Conservation (phyloP, 345 rosid genomes). For the Cardamine chenopodiifolia region DNA sequence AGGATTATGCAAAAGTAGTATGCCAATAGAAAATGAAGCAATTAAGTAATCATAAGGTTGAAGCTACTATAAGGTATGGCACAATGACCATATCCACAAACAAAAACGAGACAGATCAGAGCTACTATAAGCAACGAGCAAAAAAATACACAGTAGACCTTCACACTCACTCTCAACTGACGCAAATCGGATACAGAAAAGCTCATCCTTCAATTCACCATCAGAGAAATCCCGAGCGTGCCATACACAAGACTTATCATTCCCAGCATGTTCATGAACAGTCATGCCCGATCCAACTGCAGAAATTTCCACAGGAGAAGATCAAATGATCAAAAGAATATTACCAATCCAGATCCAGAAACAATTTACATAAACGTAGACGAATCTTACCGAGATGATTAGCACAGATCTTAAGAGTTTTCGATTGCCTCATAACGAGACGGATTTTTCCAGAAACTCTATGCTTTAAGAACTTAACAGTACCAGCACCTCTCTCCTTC, state of each 20-base stretch:
- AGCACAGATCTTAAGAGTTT: slow-evolving; percentile 95
- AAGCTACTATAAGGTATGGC: neutral
- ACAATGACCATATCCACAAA: neutral
- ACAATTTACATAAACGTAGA: neutral
- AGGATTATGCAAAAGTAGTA: neutral
- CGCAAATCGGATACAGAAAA: slow-evolving; percentile 75
- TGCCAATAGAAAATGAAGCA: neutral
- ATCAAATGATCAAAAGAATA: neutral
- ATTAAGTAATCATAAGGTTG: neutral
- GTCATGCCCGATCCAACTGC: slow-evolving; percentile 55
- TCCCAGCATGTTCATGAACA: slow-evolving; percentile 76
- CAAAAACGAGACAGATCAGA: neutral
- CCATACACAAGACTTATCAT: slow-evolving; percentile 74
- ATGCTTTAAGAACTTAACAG: slow-evolving; percentile 83
- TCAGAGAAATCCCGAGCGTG: slow-evolving; percentile 67
- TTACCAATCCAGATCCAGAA: slow-evolving; percentile 14
- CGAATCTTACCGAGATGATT: slow-evolving; percentile 70
- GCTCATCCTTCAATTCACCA: slow-evolving; percentile 74
- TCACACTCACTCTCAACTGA: slow-evolving; percentile 64
- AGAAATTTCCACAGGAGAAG: neutral
- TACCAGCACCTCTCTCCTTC: slow-evolving; percentile 94
- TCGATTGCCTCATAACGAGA: slow-evolving; percentile 87
- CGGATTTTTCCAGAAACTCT: slow-evolving; percentile 71
- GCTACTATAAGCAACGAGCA: neutral
- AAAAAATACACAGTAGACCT: neutral